Conservation (phyloP, 2,329 filamentous ascomycete genomes). For the Byssothecium circinans region DNA sequence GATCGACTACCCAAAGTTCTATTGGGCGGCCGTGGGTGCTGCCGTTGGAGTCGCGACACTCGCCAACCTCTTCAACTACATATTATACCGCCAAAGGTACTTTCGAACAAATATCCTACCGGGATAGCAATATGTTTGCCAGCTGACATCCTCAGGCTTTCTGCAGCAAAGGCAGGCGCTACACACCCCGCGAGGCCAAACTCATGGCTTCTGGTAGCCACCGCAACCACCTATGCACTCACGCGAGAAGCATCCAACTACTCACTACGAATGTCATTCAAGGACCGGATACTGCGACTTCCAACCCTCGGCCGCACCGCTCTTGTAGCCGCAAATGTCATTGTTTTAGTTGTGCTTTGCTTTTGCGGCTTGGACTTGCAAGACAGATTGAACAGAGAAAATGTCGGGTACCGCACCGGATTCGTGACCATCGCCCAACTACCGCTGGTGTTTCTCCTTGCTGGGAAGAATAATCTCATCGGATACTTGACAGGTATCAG, state of each 20-base stretch:
- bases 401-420: constrained; percentile 59
- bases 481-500: constrained; percentile 64
- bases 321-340: constrained; percentile 51
- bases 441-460: constrained; percentile 59
- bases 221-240: constrained; percentile 59
- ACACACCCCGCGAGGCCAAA: constrained; percentile 57
- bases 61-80: constrained; percentile 51
- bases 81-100: constrained; percentile 55
- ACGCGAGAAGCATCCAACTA: constrained; percentile 57
- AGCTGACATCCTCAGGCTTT: constrained; percentile 45
- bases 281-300: constrained; percentile 40
- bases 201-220: constrained; percentile 49
- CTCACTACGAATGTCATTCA: constrained; percentile 42
- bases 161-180: constrained; percentile 43
- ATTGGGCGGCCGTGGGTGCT: constrained; percentile 55
- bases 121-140: no score
- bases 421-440: constrained; percentile 57
- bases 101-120: no score
- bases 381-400: constrained; percentile 56
- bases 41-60: constrained; percentile 48
- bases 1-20: constrained; percentile 54
- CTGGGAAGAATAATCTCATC: constrained; percentile 61
- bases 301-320: constrained; percentile 44
- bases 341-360: constrained; percentile 57
- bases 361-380: constrained; percentile 58